Evolutionary conservation across 768 basidiomycete genomes (phyloP).

Genomic region (Kwoniella dejecticola): DNA sequence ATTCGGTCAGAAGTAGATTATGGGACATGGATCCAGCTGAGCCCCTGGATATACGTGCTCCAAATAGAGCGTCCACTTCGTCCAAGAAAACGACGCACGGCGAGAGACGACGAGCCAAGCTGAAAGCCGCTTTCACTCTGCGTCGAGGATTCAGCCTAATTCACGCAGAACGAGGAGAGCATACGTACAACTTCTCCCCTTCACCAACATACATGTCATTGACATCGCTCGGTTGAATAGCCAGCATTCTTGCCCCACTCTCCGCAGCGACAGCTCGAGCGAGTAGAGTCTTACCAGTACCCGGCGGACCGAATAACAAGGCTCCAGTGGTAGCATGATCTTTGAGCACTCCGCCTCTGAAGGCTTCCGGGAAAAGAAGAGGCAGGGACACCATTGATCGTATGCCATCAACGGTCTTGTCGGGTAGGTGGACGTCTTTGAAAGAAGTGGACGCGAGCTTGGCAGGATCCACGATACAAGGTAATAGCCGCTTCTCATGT

Average conservation of each 20-base stretch:
- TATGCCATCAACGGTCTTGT: slow-evolving; percentile 86
- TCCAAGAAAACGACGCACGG: slow-evolving; percentile 94
- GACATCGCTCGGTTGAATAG: slow-evolving; percentile 83
- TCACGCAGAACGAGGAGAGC: background rate
- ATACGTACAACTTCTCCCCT: slow-evolving; percentile 51
- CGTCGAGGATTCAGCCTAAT: slow-evolving; percentile 6
- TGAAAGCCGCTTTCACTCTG: slow-evolving; percentile 78
- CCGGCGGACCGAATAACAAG: slow-evolving; percentile 85
- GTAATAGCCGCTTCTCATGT: slow-evolving; percentile 78
- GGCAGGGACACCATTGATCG: slow-evolving; percentile 89
- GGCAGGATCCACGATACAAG: slow-evolving; percentile 84
- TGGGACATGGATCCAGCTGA: slow-evolving; percentile 80
- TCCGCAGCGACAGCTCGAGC: slow-evolving; percentile 90
- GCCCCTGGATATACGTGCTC: slow-evolving; percentile 76
- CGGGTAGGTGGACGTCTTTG: slow-evolving; percentile 80
- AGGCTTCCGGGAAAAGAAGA: slow-evolving; percentile 80
- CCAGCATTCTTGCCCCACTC: slow-evolving; percentile 89
- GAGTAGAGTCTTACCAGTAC: slow-evolving; percentile 86
- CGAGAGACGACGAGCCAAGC: slow-evolving; percentile 77
- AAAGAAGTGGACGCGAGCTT: slow-evolving; percentile 67
- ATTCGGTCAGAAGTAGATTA: slow-evolving; percentile 65
- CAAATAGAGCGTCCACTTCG: slow-evolving; percentile 90
- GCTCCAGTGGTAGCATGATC: slow-evolving; percentile 90
- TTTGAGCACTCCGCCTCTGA: slow-evolving; percentile 83
- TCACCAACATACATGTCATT: slow-evolving; percentile 73